Conservation (phyloP, 148 eudicot genomes). For the Fagopyrum esculentum region DNA sequence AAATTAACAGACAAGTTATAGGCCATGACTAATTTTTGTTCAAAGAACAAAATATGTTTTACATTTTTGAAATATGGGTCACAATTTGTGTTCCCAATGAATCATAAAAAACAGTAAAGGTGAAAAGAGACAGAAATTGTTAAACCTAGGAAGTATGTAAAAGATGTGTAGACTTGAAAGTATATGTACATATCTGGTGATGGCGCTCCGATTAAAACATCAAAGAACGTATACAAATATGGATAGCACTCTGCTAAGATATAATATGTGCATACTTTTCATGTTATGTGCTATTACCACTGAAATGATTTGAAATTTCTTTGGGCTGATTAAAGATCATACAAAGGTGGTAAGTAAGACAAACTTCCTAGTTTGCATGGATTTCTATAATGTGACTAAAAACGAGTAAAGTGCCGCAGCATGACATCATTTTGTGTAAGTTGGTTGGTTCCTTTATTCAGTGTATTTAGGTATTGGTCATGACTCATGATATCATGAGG, state of each 20-base stretch:
- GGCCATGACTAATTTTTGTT: background rate
- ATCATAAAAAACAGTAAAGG: background rate
- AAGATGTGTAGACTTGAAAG: background rate
- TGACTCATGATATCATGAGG: background rate
- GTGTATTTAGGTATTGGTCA: background rate
- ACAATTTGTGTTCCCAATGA: background rate
- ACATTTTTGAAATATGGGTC: background rate
- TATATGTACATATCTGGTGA: background rate
- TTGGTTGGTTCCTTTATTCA: background rate
- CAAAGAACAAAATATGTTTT: background rate
- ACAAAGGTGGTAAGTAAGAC: background rate
- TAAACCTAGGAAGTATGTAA: background rate
- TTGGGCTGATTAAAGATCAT: background rate
- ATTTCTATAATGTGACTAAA: background rate
- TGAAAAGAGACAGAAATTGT: background rate
- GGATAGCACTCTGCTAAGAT: background rate
- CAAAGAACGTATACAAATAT: background rate
- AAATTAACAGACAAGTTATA: background rate
- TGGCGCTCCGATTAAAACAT: background rate
- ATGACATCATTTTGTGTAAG: background rate
- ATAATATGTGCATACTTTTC: background rate
- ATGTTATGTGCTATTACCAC: background rate
- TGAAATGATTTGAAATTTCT: background rate
- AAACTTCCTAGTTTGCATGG: slow-evolving; percentile 2
- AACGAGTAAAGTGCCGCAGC: background rate